Evolutionary conservation across 208 protist genomes (phyloP).

Genomic region (Blechomonas ayalai): DNA sequence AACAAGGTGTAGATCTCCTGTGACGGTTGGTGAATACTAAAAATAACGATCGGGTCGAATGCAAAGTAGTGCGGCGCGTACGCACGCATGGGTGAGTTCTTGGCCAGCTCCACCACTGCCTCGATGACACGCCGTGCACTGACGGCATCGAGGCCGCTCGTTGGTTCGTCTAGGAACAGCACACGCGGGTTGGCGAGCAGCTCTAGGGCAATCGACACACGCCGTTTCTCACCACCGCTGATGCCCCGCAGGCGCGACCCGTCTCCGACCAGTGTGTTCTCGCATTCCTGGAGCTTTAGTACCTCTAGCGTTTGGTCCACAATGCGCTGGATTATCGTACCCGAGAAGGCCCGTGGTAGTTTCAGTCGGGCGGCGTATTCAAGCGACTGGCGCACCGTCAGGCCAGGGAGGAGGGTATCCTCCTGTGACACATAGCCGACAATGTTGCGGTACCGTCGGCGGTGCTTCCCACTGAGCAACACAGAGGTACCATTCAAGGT

Average conservation of each 20-base stretch:
- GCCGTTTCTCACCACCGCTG: slow-evolving; percentile 87
- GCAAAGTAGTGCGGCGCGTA: slow-evolving; percentile 85
- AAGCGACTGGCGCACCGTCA: slow-evolving; percentile 87
- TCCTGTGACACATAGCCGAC: slow-evolving; percentile 91
- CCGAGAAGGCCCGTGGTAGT: slow-evolving; percentile 74
- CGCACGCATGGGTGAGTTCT: slow-evolving; percentile 68
- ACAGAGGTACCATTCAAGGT: slow-evolving; percentile 68
- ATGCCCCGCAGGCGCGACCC: slow-evolving; percentile 63
- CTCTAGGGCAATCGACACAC: slow-evolving; percentile 90
- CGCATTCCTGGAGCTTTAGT: slow-evolving; percentile 69
- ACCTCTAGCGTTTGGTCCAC: slow-evolving; percentile 56
- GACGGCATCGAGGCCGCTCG: slow-evolving; percentile 80
- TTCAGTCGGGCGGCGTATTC: slow-evolving; percentile 86
- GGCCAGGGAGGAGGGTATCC: slow-evolving; percentile 77
- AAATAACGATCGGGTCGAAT: slow-evolving; percentile 85
- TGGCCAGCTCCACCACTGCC: slow-evolving; percentile 70
- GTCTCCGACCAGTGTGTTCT: slow-evolving; percentile 74
- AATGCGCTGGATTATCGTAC: slow-evolving; percentile 50
- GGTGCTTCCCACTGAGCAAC: slow-evolving; percentile 8
- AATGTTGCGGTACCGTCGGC: slow-evolving; percentile 67
- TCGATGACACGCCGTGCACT: slow-evolving; percentile 80
- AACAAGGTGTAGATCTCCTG: slow-evolving; percentile 84
- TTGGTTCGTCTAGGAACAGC: slow-evolving; percentile 90
- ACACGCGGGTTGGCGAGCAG: slow-evolving; percentile 87
- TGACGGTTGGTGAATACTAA: slow-evolving; percentile 91